Evolutionary conservation across 768 basidiomycete species (phyloP).

Genomic region (Amanita phalloides): DNA sequence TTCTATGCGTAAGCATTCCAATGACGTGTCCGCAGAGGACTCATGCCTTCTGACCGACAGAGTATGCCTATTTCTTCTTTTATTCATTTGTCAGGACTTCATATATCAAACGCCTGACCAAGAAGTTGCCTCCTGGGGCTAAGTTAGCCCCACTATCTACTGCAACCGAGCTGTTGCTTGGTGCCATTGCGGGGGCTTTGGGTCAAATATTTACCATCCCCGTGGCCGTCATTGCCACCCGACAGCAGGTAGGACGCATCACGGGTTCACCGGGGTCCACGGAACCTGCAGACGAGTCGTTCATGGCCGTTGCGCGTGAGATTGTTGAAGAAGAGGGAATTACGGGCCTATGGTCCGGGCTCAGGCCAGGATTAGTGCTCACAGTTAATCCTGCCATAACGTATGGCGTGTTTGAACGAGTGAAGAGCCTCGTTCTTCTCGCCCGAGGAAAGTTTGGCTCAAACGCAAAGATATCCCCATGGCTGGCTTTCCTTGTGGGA

Average conservation of each 20-base stretch:
- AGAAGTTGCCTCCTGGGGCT: slow-evolving; percentile 47
- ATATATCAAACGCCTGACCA: slow-evolving; percentile 63
- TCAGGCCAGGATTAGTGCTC: slow-evolving; percentile 88
- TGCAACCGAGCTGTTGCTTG: slow-evolving; percentile 73
- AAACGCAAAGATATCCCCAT: slow-evolving; percentile 59
- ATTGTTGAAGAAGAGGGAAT: slow-evolving; percentile 87
- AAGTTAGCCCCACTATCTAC: slow-evolving; percentile 59
- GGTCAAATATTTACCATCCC: slow-evolving; percentile 99
- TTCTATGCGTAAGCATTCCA: slow-evolving; percentile 62
- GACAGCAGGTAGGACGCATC: slow-evolving; percentile 79
- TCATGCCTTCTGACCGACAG: slow-evolving; percentile 27
- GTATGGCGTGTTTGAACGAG: slow-evolving; percentile 87
- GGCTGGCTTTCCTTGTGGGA: slow-evolving; percentile 76
- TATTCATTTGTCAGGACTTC: slow-evolving; percentile 84
- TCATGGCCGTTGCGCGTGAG: slow-evolving; percentile 70
- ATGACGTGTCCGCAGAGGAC: slow-evolving; percentile 14
- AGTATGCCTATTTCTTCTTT: slow-evolving; percentile 99
- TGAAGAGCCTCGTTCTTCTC: slow-evolving; percentile 65
- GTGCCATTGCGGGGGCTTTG: slow-evolving; percentile 86
- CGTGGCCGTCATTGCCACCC: slow-evolving; percentile 93
- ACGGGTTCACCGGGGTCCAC: neutral
- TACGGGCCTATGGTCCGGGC: slow-evolving; percentile 83
- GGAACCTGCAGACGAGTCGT: slow-evolving; percentile 47
- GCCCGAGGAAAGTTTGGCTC: slow-evolving; percentile 35
- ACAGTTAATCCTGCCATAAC: slow-evolving; percentile 98